A percentile compares a stretch with the other conserved stretches of the same genome.
These are phyloP conservation scores for Pisolithus sp. DNA, from an alignment of 768 basidiomycete species.

Conservation along the genomic window DNA sequence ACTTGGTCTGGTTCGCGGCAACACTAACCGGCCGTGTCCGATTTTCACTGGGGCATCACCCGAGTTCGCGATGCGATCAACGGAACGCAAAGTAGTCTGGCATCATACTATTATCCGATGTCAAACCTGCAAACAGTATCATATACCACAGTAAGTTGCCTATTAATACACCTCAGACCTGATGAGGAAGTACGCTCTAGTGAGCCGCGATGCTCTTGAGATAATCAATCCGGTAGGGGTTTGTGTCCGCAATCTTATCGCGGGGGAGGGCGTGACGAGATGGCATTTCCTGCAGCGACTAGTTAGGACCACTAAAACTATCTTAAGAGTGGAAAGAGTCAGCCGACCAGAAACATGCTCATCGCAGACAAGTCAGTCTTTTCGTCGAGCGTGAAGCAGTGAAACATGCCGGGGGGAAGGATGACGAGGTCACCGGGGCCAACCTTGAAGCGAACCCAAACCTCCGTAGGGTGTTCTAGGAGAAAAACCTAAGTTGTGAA, in stretches of 20 bases:
- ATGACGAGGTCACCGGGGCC: slow-evolving; percentile 79
- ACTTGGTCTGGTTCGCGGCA: too few relatives aligned
- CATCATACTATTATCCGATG: too few relatives aligned
- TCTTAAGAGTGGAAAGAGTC: background rate
- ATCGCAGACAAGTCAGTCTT: slow-evolving; percentile 67
- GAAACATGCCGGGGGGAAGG: slow-evolving; percentile 87
- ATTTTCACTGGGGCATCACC: too few relatives aligned
- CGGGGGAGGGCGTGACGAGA: slow-evolving; percentile 84
- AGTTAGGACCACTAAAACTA: background rate
- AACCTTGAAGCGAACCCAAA: slow-evolving; percentile 79
- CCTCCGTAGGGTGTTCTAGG: slow-evolving; percentile 62
- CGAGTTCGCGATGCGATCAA: too few relatives aligned
- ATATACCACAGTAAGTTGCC: too few relatives aligned
- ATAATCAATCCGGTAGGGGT: slow-evolving; percentile 58
- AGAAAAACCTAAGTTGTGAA: background rate
- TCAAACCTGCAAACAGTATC: too few relatives aligned
- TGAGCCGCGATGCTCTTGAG: slow-evolving; percentile 42
- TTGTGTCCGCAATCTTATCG: slow-evolving; percentile 51
- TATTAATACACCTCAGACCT: too few relatives aligned
- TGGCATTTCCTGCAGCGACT: slow-evolving; percentile 64
- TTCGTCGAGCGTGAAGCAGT: slow-evolving; percentile 88
- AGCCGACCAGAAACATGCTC: slow-evolving; percentile 73
- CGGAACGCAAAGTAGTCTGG: too few relatives aligned
- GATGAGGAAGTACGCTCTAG: background rate
- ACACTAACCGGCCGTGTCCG: too few relatives aligned